Evolutionary conservation across 2,329 filamentous ascomycete species (phyloP), one percentile per base, ranked within the genome.

Genomic region (Fusarium nurragi): DNA sequence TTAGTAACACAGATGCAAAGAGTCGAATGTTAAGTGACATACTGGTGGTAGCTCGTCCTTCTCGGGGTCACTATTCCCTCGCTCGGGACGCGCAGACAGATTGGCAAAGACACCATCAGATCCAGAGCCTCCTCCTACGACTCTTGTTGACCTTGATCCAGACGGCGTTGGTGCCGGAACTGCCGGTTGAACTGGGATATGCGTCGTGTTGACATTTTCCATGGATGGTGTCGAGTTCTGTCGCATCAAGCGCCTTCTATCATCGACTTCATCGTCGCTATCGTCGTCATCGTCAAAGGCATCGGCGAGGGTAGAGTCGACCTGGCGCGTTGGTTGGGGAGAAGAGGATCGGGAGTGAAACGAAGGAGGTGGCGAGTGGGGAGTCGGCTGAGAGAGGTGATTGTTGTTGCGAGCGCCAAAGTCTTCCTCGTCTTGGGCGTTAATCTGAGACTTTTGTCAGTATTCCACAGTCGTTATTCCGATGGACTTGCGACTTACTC

Each of bases 41-140:
- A 97, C 94, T 54, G 95, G 95, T 81, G 95, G 95, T 77, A 92
- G 86, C 78, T 99, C 95, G 64, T 99, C 95, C 57, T 91, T 82
- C 68, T 89, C 87, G 64, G 92, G 90, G 60, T 92, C 90, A 25
- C 88, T 91, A 58, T 90, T 89, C 22, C 88, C 90, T 39, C 88
- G 84, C 71, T 96, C 92, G 0, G 94, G 94, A 75, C 97, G 94
- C 14, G 95, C 95, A 68, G 88, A 93, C 68, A 99, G 79, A 76
- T 99, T 99, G 52, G 94, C 95, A 79, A 97, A 99, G 23, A 99
- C 95, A 61, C 95, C 95, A 77, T 98, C 95, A 46, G 92, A 93
- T 52, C 91, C 89, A n/a, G 88, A 86, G 22, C 89, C 90, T 50
- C 90, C 87, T 39, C 92, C 90, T 61, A 92, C 88, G 3, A 91